A percentile compares a stretch with the other conserved stretches of the same genome.
phyloP scores from a whole-genome alignment of 352 stramenopile genomes.

The Phytophthora citricola region DNA sequence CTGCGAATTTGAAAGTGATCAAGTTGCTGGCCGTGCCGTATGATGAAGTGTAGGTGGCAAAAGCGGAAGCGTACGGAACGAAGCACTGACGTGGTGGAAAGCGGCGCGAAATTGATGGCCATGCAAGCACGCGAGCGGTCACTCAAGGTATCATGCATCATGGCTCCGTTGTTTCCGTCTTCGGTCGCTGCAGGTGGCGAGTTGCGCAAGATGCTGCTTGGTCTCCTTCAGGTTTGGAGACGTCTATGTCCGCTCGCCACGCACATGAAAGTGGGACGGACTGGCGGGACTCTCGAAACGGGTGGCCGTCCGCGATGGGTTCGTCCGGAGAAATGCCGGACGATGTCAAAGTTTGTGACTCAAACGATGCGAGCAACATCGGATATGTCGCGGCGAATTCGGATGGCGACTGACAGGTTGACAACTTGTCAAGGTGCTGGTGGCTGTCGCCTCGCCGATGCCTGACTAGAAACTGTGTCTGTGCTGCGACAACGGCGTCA shows the following conservation, averaged over 20 bases:
- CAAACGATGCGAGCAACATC: neutral
- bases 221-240: constrained; percentile 31
- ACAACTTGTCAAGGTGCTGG: constrained; percentile 10
- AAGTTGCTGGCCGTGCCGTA: neutral
- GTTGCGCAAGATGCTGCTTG: constrained; percentile 21
- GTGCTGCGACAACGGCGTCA: too few relatives aligned
- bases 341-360: neutral
- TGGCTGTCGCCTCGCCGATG: constrained; percentile 5
- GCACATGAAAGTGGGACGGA: constrained; percentile 24
- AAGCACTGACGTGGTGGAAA: constrained; percentile 26
- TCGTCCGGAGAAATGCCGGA: constrained; percentile 6
- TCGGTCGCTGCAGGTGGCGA: neutral
- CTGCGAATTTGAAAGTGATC: constrained; percentile 29
- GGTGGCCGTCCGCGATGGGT: constrained; percentile 16
- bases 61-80: constrained; percentile 14
- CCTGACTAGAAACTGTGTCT: constrained; percentile 5
- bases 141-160: constrained; percentile 12
- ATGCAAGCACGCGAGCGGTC: constrained; percentile 14
- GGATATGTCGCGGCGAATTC: neutral
- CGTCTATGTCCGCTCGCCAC: constrained; percentile 23
- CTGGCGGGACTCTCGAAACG: neutral
- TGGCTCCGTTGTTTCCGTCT: constrained; percentile 10
- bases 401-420: constrained; percentile 10
- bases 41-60: constrained; percentile 24
- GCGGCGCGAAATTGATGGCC: constrained; percentile 20